Base-by-base conservation (phyloP, 345 rosid genomes). In the Alliaria petiolata region DNA sequence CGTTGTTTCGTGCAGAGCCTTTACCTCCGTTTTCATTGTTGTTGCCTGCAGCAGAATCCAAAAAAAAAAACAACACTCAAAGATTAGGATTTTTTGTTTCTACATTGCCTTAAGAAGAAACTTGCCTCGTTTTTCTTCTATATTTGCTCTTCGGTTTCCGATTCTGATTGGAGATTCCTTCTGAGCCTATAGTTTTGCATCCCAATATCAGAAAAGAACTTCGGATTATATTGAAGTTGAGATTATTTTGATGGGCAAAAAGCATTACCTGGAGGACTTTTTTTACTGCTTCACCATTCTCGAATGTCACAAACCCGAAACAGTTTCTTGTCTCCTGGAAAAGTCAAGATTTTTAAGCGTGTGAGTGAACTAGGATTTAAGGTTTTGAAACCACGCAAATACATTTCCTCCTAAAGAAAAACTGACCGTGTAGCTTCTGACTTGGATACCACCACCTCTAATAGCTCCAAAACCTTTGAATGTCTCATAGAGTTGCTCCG, bases 281-380 rank as follows among this genome's bases (percentile, higher is more conserved):
- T 67, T 74, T 81, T 73, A 86, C 54, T 1, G 96, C 73, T 78
- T 79, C 75, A 72, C 81, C 78, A 52, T 82, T 78, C 70, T 86
- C 96, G 54, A 86, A 92, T 50, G 87, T 89, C 39, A 92, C 92
- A 62, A 92, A 92, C 61, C 92, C 98, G 20, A 84, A 85, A 70
- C 95, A 89, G 69, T 81, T 59, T 33, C 45, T 58, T 3, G 31
- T 9, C 33, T 74, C 67, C 78, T 74, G 72, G 30, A 31, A 22
- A 49, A 5, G 1, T 8, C 5, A n/a, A 50, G 9, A 15, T 68
- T 71, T 70, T 65, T 34, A 44, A 76, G 65, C 49, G 70, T 85
- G 81, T 34, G 44, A 35, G 80, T 59, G 44, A 53, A 51, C 65
- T 11, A 34, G 10, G 12, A 36, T 16, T 12, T 52, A 52, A 8